phyloP scores from a whole-genome alignment of 805 yeast genomes.

The Candida yuanshanica region DNA sequence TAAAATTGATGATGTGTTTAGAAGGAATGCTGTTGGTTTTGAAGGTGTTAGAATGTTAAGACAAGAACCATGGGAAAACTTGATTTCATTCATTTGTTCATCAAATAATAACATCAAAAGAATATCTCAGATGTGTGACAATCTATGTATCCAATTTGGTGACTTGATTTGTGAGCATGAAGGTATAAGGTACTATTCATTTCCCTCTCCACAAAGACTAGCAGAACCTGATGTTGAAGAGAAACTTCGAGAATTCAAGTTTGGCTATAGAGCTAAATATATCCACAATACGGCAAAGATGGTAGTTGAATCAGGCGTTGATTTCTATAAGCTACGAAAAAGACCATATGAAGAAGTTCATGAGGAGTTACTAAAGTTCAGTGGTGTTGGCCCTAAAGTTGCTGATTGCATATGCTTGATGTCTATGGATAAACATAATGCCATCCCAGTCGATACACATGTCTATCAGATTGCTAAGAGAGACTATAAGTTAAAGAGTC shows the following conservation, averaged over 20 bases:
- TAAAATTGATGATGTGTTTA: slow-evolving; percentile 44
- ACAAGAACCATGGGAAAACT: slow-evolving; percentile 97
- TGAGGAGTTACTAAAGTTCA: slow-evolving; percentile 52
- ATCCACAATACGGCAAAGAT: slow-evolving; percentile 67
- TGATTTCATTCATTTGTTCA: slow-evolving; percentile 86
- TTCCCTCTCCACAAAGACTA: slow-evolving; percentile 63
- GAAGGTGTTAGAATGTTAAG: slow-evolving; percentile 78
- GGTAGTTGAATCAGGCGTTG: slow-evolving; percentile 30
- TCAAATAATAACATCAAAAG: slow-evolving; percentile 94
- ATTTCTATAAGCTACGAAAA: slow-evolving; percentile 37
- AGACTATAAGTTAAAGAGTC: slow-evolving; percentile 56
- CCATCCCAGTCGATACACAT: slow-evolving; percentile 95
- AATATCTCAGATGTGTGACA: slow-evolving; percentile 88
- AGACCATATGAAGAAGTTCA: slow-evolving; percentile 48
- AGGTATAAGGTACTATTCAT: slow-evolving; percentile 56
- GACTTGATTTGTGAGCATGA: slow-evolving; percentile 45
- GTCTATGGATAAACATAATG: slow-evolving; percentile 80
- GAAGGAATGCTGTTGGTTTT: slow-evolving; percentile 31
- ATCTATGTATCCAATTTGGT: slow-evolving; percentile 69
- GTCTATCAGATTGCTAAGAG: slow-evolving; percentile 84
- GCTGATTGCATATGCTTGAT: slow-evolving; percentile 94
- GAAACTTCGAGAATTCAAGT: slow-evolving; percentile 41
- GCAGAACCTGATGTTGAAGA: slow-evolving; percentile 36
- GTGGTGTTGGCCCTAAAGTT: slow-evolving; percentile 96
- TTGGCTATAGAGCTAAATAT: slow-evolving; percentile 91